Percentiles rank a stretch among this genome's conserved stretches.
phyloP scores from a whole-genome alignment of 805 yeast genomes.

The Trichomonascus vanleenenianus region DNA sequence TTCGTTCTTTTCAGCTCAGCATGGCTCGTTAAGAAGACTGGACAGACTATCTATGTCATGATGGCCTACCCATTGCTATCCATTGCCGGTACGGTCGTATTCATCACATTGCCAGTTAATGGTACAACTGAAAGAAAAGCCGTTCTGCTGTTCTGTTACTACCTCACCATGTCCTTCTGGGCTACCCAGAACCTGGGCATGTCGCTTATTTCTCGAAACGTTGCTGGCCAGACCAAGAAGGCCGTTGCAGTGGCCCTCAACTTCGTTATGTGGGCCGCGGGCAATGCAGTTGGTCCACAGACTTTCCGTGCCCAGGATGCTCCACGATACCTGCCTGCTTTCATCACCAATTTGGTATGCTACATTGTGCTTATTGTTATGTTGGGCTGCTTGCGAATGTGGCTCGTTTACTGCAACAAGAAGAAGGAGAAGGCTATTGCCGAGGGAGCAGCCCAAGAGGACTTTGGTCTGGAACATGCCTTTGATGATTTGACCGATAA shows the following conservation, averaged over 20 bases:
- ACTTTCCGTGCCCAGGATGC: not conserved
- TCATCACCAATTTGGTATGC: not conserved
- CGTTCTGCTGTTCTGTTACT: slow-evolving; percentile 27
- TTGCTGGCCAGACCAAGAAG: slow-evolving; percentile 28
- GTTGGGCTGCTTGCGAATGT: not conserved
- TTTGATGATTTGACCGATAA: slow-evolving; percentile 11
- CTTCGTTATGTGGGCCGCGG: slow-evolving; percentile 21
- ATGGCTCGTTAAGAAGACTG: slow-evolving; percentile 17
- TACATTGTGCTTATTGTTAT: not conserved
- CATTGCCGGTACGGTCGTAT: slow-evolving; percentile 27
- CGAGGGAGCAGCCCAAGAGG: not conserved
- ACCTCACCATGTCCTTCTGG: slow-evolving; percentile 25
- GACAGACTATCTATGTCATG: slow-evolving; percentile 21
- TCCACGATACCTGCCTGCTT: not conserved
- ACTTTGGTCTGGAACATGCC: not conserved
- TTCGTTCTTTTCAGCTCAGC: slow-evolving; percentile 23
- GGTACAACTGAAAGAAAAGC: slow-evolving; percentile 21
- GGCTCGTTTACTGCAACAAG: not conserved
- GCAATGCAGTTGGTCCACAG: slow-evolving; percentile 21
- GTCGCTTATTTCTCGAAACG: slow-evolving; percentile 23
- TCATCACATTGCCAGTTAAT: slow-evolving; percentile 22
- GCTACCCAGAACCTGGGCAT: slow-evolving; percentile 22
- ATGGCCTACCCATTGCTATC: slow-evolving; percentile 27
- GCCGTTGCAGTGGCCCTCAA: slow-evolving; percentile 19
- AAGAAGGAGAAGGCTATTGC: not conserved